Evolutionary conservation across 108 stramenopile species (phyloP).

Genomic region (Fistulifera solaris): DNA sequence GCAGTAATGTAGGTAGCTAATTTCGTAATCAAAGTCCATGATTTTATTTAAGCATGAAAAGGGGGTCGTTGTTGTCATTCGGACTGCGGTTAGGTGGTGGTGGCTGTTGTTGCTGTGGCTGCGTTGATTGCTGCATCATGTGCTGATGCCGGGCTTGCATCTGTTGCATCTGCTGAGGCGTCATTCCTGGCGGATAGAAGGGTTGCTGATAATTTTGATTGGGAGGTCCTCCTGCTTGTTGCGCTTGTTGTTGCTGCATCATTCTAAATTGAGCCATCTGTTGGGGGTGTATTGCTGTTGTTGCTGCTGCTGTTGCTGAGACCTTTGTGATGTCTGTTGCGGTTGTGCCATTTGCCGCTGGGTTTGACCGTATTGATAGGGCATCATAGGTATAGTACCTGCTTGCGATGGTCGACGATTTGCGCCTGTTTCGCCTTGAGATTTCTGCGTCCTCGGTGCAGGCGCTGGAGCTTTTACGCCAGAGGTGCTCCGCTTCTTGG

Average conservation of each 20-base stretch:
- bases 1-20: conserved; percentile 1
- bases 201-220: background rate
- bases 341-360: too few relatives aligned
- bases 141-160: conserved; percentile 1
- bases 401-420: too few relatives aligned
- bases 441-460: too few relatives aligned
- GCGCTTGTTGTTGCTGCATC: background rate
- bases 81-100: background rate
- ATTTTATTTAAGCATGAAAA: too few relatives aligned
- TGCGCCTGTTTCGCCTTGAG: too few relatives aligned
- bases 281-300: background rate
- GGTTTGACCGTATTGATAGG: too few relatives aligned
- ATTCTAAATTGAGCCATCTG: background rate
- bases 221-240: background rate
- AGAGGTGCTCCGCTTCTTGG: too few relatives aligned
- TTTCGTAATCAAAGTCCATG: too few relatives aligned
- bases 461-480: too few relatives aligned
- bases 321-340: background rate
- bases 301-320: background rate
- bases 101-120: conserved; percentile 1
- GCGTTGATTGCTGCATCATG: background rate
- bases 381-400: too few relatives aligned
- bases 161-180: background rate
- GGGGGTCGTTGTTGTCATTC: background rate
- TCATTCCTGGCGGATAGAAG: background rate